phyloP scores from a whole-genome alignment of 1,284 basidiomycete genomes.

The Athelia sp. region DNA sequence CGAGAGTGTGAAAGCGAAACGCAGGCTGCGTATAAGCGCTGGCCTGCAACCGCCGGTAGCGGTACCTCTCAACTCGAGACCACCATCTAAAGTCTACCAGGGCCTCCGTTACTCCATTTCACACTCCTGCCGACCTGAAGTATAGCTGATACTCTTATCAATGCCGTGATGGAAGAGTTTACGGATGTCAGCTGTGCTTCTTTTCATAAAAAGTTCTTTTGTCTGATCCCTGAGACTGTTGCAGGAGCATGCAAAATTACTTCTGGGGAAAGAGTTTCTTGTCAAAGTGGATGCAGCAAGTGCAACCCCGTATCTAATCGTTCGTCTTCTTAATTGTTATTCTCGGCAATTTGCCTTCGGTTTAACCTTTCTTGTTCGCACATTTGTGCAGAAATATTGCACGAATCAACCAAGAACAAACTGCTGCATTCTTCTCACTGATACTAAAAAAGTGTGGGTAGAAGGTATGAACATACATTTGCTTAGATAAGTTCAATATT shows the following conservation, averaged over 20 bases:
- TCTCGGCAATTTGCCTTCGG: conserved; percentile 10
- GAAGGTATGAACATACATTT: conserved; percentile 48
- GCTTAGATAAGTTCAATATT: no score
- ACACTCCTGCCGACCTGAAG: no score
- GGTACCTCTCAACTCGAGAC: no score
- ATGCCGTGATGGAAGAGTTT: no score
- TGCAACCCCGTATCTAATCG: conserved; percentile 66
- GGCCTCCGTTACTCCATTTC: no score
- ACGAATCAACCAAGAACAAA: conserved; percentile 47
- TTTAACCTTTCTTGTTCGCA: conserved; percentile 6
- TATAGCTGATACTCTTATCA: no score
- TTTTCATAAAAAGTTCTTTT: no score
- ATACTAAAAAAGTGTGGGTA: conserved; percentile 70
- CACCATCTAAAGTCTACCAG: no score
- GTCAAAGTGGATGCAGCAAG: conserved; percentile 53
- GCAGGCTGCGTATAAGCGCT: no score
- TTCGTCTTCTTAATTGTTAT: conserved; percentile 30
- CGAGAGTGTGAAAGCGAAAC: no score
- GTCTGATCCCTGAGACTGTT: background rate
- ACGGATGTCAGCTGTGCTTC: no score
- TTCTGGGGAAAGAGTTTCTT: conserved; percentile 68
- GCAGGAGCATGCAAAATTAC: conserved; percentile 52
- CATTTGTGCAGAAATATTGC: conserved; percentile 52
- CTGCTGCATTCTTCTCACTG: conserved; percentile 62
- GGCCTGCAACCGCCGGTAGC: no score